A percentile compares a stretch with the other conserved stretches of the same genome.
Evolutionary conservation across 495 filamentous ascomycete species (phyloP).

Genomic region (Aspergillus avenaceus): DNA sequence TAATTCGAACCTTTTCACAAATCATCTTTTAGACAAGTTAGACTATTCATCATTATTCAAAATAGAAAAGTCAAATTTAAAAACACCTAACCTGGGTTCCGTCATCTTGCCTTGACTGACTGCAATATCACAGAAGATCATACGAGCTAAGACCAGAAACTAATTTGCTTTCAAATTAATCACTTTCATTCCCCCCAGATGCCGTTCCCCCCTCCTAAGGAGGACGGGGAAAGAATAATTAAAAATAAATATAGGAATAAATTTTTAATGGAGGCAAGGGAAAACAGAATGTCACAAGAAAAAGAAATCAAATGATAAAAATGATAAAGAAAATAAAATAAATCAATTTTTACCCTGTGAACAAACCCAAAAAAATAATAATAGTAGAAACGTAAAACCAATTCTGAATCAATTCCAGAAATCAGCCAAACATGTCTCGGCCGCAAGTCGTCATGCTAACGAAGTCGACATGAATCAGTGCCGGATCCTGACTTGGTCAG

Average conservation of each 20-base stretch:
- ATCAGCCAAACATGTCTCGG: too few species aligned
- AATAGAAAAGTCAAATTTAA: neutral
- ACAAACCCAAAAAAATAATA: neutral
- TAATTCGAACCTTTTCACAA: too few species aligned
- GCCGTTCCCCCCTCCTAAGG: neutral
- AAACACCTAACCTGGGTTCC: too few species aligned
- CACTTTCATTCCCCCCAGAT: neutral
- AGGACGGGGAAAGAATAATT: neutral
- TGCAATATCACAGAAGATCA: neutral
- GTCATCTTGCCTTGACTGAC: too few species aligned
- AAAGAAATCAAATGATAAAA: neutral
- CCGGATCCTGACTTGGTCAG: conserved; percentile 6
- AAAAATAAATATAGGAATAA: too few species aligned
- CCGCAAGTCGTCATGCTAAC: too few species aligned
- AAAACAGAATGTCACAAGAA: neutral
- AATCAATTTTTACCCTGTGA: too few species aligned
- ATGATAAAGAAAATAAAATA: neutral
- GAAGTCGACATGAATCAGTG: too few species aligned
- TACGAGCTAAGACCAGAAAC: neutral
- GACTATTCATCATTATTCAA: neutral
- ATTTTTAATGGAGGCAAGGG: too few species aligned
- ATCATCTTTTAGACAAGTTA: too few species aligned
- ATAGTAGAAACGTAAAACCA: neutral
- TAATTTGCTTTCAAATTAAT: neutral
- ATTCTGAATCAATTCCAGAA: conserved; percentile 2